Evolutionary conservation across 495 filamentous ascomycete species (phyloP), one percentile per base, ranked within the genome.

Genomic region (Astrothelium subdiscretum): DNA sequence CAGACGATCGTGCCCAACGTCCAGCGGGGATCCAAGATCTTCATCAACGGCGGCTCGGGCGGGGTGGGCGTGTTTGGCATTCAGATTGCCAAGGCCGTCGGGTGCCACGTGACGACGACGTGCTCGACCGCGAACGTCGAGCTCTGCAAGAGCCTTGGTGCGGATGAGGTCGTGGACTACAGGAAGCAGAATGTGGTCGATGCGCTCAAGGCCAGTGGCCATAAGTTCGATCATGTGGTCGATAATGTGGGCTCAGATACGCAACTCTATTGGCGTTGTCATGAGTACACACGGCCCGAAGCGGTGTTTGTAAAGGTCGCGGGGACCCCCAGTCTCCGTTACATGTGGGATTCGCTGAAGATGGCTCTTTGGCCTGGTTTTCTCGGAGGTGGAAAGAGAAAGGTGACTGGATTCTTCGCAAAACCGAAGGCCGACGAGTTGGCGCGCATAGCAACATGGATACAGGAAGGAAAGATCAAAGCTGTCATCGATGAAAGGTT

Each of bases 31-130:
- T 78, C 81, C 57, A 79, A 78, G 62, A 76, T 90, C 31, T 85
- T 89, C 69, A 78, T 90, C 65, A 88, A 88, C 61, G 86, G 83
- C 29, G 86, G 85, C 1, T 83, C 80, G 0, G 87, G 86, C 8
- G 85, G 86, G 0, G 77, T 76, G 4, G 86, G 86, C 0, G 75
- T 78, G 0, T 85, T 82, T 65, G 79, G 77, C 2, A 84, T 88
- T 59, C 85, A 88, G 68, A 79, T 88, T 62, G 86, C 86, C 10
- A 88, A 87, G 69, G 70, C 74, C 2, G 62, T 83, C n/a, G 85
- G 85, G 0, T 86, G 83, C 67, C 75, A 81, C 65, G 85, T 89
- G 31, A 84, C 82, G 1, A 72, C 75, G 2, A 79, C 78, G 0
- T 89, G 86, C 61, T 87, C 84, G 11, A 76, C 73, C 6, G 67